Conservation (phyloP, 345 rosid genomes). For the Eucalyptus sideroxylon region DNA sequence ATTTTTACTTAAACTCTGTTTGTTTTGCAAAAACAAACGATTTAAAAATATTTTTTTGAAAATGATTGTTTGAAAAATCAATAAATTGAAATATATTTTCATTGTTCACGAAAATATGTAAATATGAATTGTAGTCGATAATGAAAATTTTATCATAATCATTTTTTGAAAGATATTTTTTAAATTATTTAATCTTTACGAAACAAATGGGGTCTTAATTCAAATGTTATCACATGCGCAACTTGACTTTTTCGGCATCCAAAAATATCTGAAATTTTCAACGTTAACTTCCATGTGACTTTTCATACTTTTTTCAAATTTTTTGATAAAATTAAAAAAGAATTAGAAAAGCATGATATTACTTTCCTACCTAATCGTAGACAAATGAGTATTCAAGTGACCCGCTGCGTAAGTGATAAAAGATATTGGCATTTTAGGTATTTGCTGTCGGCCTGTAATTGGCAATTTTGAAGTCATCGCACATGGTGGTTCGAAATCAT, state of each 20-base stretch:
- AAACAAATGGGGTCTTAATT: not conserved
- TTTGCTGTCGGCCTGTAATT: not conserved
- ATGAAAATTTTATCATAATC: too few relatives aligned
- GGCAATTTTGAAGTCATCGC: not conserved
- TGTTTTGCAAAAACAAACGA: rapidly evolving
- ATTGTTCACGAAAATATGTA: too few relatives aligned
- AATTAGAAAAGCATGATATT: not conserved
- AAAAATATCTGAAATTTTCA: not conserved
- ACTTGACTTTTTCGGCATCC: not conserved
- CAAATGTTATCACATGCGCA: not conserved
- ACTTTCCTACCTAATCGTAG: not conserved
- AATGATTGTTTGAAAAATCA: not conserved
- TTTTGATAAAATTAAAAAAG: not conserved
- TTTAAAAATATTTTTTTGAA: not conserved
- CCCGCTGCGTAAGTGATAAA: not conserved
- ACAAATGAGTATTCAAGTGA: not conserved
- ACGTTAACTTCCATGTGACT: not conserved
- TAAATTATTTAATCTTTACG: not conserved
- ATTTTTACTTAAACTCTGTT: not conserved
- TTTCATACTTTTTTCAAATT: rapidly evolving
- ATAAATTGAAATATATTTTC: not conserved
- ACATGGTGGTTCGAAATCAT: not conserved
- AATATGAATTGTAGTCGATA: too few relatives aligned
- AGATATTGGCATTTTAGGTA: not conserved
- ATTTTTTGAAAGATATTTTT: too few relatives aligned